Conservation (phyloP, 108 stramenopile genomes). For the Skeletonema tropicum region DNA sequence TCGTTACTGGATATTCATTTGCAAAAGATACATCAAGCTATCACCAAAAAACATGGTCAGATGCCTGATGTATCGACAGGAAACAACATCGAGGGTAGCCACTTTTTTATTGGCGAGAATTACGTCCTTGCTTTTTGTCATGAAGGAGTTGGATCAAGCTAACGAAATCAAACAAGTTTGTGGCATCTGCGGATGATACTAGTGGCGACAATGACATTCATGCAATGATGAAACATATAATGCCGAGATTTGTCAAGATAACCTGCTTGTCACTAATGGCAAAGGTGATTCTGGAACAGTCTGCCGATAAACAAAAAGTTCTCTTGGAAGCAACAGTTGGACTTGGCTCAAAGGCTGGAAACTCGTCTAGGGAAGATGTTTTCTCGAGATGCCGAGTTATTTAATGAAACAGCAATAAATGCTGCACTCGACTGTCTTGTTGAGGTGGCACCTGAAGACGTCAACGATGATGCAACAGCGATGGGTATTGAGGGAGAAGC, state of each 20-base stretch:
- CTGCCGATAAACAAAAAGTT: not conserved
- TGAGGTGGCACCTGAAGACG: not conserved
- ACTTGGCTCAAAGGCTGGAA: constrained; percentile 6
- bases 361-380: not conserved
- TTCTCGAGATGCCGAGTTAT: not conserved
- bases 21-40: not conserved
- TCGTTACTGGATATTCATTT: constrained; percentile 8
- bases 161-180: not conserved
- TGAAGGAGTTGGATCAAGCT: constrained; percentile 2
- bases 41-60: not conserved
- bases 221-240: not conserved
- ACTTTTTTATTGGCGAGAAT: constrained; percentile 24
- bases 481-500: not conserved
- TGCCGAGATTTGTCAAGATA: not conserved
- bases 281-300: not conserved
- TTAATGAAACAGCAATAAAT: not conserved
- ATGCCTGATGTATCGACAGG: constrained; percentile 10
- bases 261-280: not conserved
- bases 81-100: constrained; percentile 14
- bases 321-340: constrained; percentile 1
- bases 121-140: constrained; percentile 17
- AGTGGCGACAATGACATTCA: not conserved
- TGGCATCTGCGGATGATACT: not conserved
- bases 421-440: not conserved
- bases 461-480: not conserved